Evolutionary conservation across 768 basidiomycete species (phyloP), one percentile per base, ranked within the genome.

Genomic region (Boletus coccyginus): DNA sequence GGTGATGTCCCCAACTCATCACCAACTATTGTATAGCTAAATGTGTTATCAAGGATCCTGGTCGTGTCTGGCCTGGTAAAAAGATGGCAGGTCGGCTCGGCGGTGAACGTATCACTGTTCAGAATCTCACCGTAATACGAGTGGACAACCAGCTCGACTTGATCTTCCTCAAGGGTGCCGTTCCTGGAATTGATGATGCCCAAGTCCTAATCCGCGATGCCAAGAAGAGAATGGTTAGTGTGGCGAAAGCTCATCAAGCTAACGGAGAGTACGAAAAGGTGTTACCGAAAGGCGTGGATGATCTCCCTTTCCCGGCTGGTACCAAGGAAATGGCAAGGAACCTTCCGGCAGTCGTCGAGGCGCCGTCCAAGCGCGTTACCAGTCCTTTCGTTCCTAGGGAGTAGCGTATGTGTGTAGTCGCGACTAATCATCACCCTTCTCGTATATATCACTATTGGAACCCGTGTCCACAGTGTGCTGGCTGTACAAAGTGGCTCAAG

Each of bases 71-170:
- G 75, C 97, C 97, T 5, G 97, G 97, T 38, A 97, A 94, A 77
- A 98, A 98, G 78, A 98, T 97, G 96, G 86, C 96, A 11, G 97
- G 97, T 35, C 87, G 87, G 24, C 86, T 98, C 79, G 97, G 97
- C 48, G 88, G 86, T 53, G 79, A 84, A 59, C 86, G 87, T 40
- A 81, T 82, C 10, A 98, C 96, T 9, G 79, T 81, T 14, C 94
- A 96, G 66, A 98, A 98, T 68, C 84, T 98, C 27, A 73, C 87
- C 1, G 92, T 98, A 42, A 81, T 94, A 53, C 89, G 94, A 21
- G 81, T 99, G 56, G 97, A 99, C 76, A 84, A 83, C 21, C 75
- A 77, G 14, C 84, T 97, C 46, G 88, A 98, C 73, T 82, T 98
- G 51, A 78, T 99, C 54, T 98, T 89, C 71, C 86, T 99, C 51